Evolutionary conservation across 805 yeast genomes (phyloP).

Genomic region (Nakazawaea holstii): DNA sequence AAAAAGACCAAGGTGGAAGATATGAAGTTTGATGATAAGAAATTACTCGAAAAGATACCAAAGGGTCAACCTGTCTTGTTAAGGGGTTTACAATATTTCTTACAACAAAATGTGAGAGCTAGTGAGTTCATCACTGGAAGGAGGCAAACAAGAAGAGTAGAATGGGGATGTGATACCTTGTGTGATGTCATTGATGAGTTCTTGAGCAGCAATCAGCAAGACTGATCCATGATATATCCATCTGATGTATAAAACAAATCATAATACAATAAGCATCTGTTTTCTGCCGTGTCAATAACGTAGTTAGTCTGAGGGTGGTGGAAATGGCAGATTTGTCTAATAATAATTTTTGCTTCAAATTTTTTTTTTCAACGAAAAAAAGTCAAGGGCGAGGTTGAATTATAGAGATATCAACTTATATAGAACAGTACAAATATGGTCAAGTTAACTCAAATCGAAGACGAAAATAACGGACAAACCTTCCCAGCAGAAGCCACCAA

Average conservation of each 20-base stretch:
- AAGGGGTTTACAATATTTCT: slow-evolving; percentile 62
- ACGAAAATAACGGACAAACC: slow-evolving; percentile 27
- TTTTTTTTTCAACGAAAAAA: not conserved
- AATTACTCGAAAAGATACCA: slow-evolving; percentile 29
- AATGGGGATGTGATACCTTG: slow-evolving; percentile 61
- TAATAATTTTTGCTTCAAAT: not conserved
- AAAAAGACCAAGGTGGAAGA: slow-evolving; percentile 22
- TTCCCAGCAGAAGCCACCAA: slow-evolving; percentile 21
- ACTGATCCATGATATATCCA: not conserved
- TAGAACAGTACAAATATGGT: slow-evolving; percentile 44
- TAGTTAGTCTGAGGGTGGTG: not conserved
- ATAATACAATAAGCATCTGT: not conserved
- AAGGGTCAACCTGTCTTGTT: slow-evolving; percentile 53
- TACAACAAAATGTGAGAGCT: slow-evolving; percentile 38
- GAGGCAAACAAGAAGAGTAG: slow-evolving; percentile 49
- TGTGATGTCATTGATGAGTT: slow-evolving; percentile 48
- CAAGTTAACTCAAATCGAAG: slow-evolving; percentile 68
- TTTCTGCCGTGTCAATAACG: not conserved
- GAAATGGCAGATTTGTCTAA: no score
- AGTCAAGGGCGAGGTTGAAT: not conserved
- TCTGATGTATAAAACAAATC: not conserved
- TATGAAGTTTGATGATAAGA: slow-evolving; percentile 27
- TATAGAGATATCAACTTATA: not conserved
- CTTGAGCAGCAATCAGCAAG: slow-evolving; percentile 14
- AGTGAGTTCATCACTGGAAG: slow-evolving; percentile 48